Percentiles rank a stretch among this genome's conserved stretches.
phyloP scores from a whole-genome alignment of 129 eudicot species.

The Tagetes patula region DNA sequence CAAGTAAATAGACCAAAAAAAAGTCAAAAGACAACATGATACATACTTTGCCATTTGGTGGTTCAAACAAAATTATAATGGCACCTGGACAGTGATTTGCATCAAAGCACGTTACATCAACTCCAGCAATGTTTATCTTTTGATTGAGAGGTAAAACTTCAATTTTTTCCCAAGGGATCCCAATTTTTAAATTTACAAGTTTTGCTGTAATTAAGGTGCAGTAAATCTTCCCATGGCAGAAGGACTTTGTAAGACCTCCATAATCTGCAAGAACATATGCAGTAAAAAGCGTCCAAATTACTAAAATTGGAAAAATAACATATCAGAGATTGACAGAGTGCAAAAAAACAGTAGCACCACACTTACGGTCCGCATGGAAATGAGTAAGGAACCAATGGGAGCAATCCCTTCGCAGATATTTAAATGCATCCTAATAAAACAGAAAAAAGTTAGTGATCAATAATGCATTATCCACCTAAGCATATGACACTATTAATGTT shows the following conservation, averaged over 20 bases:
- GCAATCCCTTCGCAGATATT: constrained; percentile 78
- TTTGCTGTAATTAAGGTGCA: constrained; percentile 84
- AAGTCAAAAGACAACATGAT: constrained; percentile 7
- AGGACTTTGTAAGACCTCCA: constrained; percentile 88
- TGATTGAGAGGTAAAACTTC: constrained; percentile 78
- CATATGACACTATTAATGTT: background rate
- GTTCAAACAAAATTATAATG: constrained; percentile 76
- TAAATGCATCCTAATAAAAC: constrained; percentile 81
- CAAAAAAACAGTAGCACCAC: background rate
- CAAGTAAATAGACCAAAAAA: background rate
- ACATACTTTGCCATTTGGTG: constrained; percentile 77
- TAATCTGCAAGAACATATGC: constrained; percentile 56
- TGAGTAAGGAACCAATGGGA: constrained; percentile 94
- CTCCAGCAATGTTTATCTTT: constrained; percentile 67
- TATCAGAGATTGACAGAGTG: background rate
- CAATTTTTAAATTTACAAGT: constrained; percentile 80
- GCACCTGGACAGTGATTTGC: constrained; percentile 99
- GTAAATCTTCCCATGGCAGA: constrained; percentile 78
- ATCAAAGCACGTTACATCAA: constrained; percentile 88
- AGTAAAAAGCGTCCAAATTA: constrained; percentile 22
- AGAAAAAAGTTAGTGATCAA: constrained; percentile 14
- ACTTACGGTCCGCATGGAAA: constrained; percentile 94
- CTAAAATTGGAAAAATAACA: background rate
- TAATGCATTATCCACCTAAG: background rate
- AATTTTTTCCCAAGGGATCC: constrained; percentile 78